Base-by-base conservation (phyloP, 148 eudicot species). In the Chenopodium quinoa region DNA sequence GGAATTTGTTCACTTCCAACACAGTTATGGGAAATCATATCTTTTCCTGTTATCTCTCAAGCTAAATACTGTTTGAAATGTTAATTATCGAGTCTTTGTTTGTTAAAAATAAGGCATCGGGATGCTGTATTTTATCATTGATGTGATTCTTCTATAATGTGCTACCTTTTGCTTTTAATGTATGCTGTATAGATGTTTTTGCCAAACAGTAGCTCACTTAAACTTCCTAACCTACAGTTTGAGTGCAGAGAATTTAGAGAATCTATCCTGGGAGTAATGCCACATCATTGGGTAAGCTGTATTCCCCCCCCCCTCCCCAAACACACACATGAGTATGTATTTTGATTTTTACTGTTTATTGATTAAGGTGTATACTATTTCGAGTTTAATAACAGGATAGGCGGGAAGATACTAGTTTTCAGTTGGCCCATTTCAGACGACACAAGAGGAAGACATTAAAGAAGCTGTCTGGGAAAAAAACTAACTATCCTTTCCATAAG, bases 221-320 rank as follows among this genome's bases (percentile, higher is more conserved):
- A 75, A 79, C 66, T 50, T 69, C 48, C 76, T 79, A 54, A 64
- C 71, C 78, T 83, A 71, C 85, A 96, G 99, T 96, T 93, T 83
- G 99, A 96, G 82, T 93, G 99, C 82, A 90, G 97, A 89, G 93
- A 93, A 83, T 95, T 95, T 58, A 89, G 99, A 80, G 98, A 93
- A 89, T 96, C 99, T 62, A 85, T 96, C 46, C 97, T 96, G 81
- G 99, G 97, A 84, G 92, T 89, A 68, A 89, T 96, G 99, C 99
- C 99, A 66, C 99, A 96, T 89, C 93, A 86, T 44, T 96, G 99
- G 99, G 99, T 96, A 81, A 89, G 91, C 83, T 73, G 62, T 12
- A 75, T 66, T 37, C 44, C 16, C 64, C 60, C 82, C 16, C 32
- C 54, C 63, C 19, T 2, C 16, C 14, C 44, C 44, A 37, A 5